Evolutionary conservation across 2,329 filamentous ascomycete species (phyloP), one percentile per base, ranked within the genome.

Genomic region (Phyllosticta citriasiana): DNA sequence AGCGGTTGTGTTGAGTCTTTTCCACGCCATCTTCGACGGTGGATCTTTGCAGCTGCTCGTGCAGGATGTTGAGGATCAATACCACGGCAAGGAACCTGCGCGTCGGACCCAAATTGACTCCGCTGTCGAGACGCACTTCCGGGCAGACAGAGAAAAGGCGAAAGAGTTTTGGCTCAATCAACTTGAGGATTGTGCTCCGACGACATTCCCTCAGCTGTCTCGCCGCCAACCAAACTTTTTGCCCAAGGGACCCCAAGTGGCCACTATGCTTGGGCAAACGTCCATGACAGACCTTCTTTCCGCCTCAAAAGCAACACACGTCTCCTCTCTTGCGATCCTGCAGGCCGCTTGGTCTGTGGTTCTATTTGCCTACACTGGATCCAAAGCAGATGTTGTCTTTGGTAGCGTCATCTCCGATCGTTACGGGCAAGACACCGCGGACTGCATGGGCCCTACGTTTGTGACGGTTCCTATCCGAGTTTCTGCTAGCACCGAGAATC

Each of bases 21-120:
- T 94, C 66, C 90, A 95, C 72, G 88, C 88, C 2, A 76, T 95
- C 0, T 93, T 95, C 66, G 90, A 95, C 72, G 90, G 87, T 0
- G 84, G 88, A 35, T 88, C 89, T 0, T 86, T 94, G 69, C 76
- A 79, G 0, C 77, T 80, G 8, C 76, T 95, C 0, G 79, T 91
- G 24, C 73, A 82, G 0, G 90, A 94, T 67, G 76, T 92, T 1
- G 84, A 91, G 66, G 71, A 74, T 2, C 65, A 83, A 5, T 82
- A 84, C 25, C 65, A 72, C 0, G 79, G 78, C 0, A 59, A 73
- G 0, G 6, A 65, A 0, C 72, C 91, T 1, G 71, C 75, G 0
- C 62, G 74, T 0, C 70, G 82, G 0, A 73, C 82, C 0, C 70
- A 80, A 0, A 88, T 89, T 64, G 78, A 79, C 14, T 70, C 76